These are phyloP conservation scores for Castanea mollissima DNA, from an alignment of 306 rosid species.

Conservation along the genomic window DNA sequence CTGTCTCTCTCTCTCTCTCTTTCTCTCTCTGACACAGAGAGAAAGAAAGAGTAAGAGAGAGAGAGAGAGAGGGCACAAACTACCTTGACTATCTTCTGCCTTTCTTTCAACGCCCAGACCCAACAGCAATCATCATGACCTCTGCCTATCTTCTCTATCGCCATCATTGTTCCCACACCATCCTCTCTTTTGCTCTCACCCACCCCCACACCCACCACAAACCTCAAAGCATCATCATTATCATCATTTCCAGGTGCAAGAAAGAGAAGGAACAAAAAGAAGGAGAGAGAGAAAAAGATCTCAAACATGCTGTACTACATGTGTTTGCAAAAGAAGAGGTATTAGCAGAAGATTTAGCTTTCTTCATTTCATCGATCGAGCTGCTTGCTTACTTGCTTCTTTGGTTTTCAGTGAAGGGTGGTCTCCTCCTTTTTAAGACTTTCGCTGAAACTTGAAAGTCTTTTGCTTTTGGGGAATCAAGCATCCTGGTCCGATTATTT, in stretches of 20 bases:
- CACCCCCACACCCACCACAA: conserved; percentile 40
- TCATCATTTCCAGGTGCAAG: conserved; percentile 35
- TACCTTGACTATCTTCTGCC: conserved; percentile 30
- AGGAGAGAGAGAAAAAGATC: background rate
- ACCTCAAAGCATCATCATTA: conserved; percentile 53
- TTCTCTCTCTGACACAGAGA: conserved; percentile 11
- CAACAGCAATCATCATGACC: conserved; percentile 57
- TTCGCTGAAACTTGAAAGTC: background rate
- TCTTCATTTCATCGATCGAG: conserved; percentile 4
- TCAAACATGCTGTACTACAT: conserved; percentile 1
- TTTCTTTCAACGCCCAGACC: conserved; percentile 41
- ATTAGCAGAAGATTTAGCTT: conserved; percentile 2
- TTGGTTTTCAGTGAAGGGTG: conserved; percentile 17
- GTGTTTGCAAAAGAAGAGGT: conserved; percentile 6
- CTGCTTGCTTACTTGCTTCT: background rate
- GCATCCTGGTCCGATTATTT: conserved; percentile 86
- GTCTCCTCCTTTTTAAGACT: background rate
- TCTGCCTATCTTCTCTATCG: conserved; percentile 46
- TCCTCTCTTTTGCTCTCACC: conserved; percentile 37
- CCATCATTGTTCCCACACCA: conserved; percentile 71
- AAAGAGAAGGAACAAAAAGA: conserved; percentile 16
- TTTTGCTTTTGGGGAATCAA: conserved; percentile 74
- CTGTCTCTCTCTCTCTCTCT: conserved; percentile 1
- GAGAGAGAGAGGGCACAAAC: conserved; percentile 15
- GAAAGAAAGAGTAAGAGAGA: background rate